A percentile compares a stretch with the other conserved stretches of the same genome.
Conservation (phyloP, 2,329 filamentous ascomycete genomes). For the Coniochaeta sp. region DNA sequence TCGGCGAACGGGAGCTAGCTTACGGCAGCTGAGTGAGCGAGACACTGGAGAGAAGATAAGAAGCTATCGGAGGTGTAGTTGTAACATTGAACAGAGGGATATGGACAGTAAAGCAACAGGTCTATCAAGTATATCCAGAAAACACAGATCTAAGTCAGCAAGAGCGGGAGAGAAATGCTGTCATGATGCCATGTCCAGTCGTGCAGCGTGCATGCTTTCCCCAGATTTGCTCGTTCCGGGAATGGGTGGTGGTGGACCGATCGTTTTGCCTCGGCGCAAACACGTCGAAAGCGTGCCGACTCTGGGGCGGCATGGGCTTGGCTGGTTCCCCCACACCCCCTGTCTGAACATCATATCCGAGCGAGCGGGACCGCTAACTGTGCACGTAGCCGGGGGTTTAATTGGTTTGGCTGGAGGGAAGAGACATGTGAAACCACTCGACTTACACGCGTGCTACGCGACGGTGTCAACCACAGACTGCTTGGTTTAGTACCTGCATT, state of each 20-base stretch:
- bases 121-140: too few relatives aligned
- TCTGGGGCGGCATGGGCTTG: too few relatives aligned
- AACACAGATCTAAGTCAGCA: too few relatives aligned
- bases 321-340: not conserved
- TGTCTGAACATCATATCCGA: not conserved
- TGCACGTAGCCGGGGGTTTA: not conserved
- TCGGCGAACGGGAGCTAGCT: not conserved
- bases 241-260: not conserved
- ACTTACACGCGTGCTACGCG: not conserved
- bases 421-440: not conserved
- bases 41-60: not conserved
- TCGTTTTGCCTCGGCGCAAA: conserved; percentile 1
- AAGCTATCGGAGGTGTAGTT: not conserved
- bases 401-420: not conserved
- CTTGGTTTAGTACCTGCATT: not conserved
- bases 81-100: too few relatives aligned
- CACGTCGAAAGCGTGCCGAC: too few relatives aligned
- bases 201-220: not conserved
- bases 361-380: not conserved
- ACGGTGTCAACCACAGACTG: not conserved
- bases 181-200: not conserved
- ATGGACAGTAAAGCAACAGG: too few relatives aligned
- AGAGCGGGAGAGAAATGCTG: not conserved
- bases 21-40: not conserved
- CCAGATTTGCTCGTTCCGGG: too few relatives aligned